Evolutionary conservation across 805 yeast genomes (phyloP), one percentile per base, ranked within the genome.

Genomic region (Wickerhamomyces bisporus): DNA sequence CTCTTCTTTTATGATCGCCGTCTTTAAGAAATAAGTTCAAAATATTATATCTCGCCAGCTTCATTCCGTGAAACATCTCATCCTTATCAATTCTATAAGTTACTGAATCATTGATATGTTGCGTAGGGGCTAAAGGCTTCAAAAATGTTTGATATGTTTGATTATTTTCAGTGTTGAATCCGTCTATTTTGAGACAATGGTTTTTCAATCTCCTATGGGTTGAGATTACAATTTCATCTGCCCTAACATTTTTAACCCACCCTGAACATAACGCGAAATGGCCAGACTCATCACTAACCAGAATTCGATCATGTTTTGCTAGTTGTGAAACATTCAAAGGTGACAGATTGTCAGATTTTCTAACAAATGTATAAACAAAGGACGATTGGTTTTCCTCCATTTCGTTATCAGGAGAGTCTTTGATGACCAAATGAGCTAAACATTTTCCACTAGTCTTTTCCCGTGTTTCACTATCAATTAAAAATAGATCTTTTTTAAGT

Each of bases 231-330:
- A 87, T 54, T 7, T 57, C 48, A 7, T 64, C 63, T 0, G 66
- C 60, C 6, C 70, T 62, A 0, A 83, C 61, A 3, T 55, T 48
- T 6, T 64, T 60, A 4, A 88, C 68, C 31, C 55, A 59, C 0
- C 95, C 96, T 35, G 68, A 68, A 1, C 87, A 77, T 18, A 89
- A 51, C 0, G 86, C 83, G 57, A 81, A 81, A 55, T 83, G 86
- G 1, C 95, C 95, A 0, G 57, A 43, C 49, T 86, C 94, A 56
- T 85, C 95, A 52, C 96, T 87, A 1, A 88, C 64, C 13, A 83
- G 67, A 1, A 89, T 72, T 28, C 77, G 65, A 52, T 89, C 96
- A 44, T 73, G 68, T 27, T 68, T 64, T 0, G 64, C 36, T 2
- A 87, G 49, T 41, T 81, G 86, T 0, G 81, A 62, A 3, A 53